Evolutionary conservation across 768 basidiomycete genomes (phyloP).

Genomic region (Tulasnella sp.): DNA sequence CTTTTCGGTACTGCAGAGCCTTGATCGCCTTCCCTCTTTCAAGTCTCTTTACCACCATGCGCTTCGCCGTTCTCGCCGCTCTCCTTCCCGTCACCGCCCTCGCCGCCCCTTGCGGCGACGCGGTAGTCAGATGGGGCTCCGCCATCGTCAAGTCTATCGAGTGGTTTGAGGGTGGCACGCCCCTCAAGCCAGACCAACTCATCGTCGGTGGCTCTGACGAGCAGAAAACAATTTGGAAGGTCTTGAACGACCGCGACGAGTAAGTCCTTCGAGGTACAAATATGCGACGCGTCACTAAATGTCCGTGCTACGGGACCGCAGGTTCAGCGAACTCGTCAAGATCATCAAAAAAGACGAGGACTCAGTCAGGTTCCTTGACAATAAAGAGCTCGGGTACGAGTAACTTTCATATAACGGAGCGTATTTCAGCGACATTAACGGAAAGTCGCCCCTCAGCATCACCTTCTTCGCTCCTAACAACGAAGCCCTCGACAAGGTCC

Average conservation of each 20-base stretch:
- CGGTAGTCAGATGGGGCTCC: not conserved
- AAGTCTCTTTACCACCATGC: not conserved
- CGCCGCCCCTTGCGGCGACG: not conserved
- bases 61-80: not conserved
- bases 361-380: conserved; percentile 17
- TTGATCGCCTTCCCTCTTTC: too few species aligned
- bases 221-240: conserved; percentile 4
- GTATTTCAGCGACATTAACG: not conserved
- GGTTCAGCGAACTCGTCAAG: conserved; percentile 28
- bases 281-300: not conserved
- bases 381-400: conserved; percentile 3
- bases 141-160: conserved; percentile 10
- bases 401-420: not conserved
- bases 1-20: too few species aligned
- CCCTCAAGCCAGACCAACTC: not conserved
- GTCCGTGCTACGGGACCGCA: not conserved
- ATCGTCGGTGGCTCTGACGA: not conserved
- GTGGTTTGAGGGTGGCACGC: conserved; percentile 12
- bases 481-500: conserved; percentile 13
- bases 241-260: conserved; percentile 18
- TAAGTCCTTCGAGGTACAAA: not conserved
- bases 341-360: conserved; percentile 22
- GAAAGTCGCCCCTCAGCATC: not conserved
- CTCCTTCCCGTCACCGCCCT: conserved; percentile 5
- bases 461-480: conserved; percentile 31